Conservation (phyloP, 31 red algal species). For the Pterothamnion heteromorphum region DNA sequence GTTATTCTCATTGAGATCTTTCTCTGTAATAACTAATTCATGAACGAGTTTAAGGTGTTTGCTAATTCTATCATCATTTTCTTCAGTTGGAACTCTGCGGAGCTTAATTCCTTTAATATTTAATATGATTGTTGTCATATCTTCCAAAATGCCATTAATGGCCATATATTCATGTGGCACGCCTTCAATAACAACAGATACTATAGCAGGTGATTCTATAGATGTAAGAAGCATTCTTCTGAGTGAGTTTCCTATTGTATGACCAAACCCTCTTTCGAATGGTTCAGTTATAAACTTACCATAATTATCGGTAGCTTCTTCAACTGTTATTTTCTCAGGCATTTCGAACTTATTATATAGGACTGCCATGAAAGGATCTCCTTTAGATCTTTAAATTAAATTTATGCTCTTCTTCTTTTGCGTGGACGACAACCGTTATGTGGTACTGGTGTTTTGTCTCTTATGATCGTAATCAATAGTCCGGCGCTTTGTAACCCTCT, state of each 20-base stretch:
- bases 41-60: slow-evolving; percentile 3
- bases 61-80: too few relatives aligned
- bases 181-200: slow-evolving; percentile 17
- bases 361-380: background rate
- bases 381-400: too few relatives aligned
- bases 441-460: too few relatives aligned
- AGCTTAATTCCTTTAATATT: slow-evolving; percentile 22
- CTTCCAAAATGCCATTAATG: slow-evolving; percentile 22
- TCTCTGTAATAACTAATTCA: background rate
- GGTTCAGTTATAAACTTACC: slow-evolving; percentile 42
- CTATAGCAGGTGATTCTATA: slow-evolving; percentile 23
- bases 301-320: slow-evolving; percentile 32
- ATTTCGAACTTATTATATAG: background rate
- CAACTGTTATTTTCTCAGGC: background rate
- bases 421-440: too few relatives aligned
- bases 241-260: slow-evolving; percentile 26
- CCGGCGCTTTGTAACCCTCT: too few relatives aligned
- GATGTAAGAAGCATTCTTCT: slow-evolving; percentile 24
- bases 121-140: slow-evolving; percentile 40
- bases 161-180: slow-evolving; percentile 9
- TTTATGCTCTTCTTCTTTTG: too few relatives aligned
- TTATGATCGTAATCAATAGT: too few relatives aligned
- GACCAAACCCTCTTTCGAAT: slow-evolving; percentile 33
- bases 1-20: slow-evolving; percentile 3
- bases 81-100: background rate